phyloP scores from a whole-genome alignment of 169 alveolate genomes.

The Plasmodium knowlesi region DNA sequence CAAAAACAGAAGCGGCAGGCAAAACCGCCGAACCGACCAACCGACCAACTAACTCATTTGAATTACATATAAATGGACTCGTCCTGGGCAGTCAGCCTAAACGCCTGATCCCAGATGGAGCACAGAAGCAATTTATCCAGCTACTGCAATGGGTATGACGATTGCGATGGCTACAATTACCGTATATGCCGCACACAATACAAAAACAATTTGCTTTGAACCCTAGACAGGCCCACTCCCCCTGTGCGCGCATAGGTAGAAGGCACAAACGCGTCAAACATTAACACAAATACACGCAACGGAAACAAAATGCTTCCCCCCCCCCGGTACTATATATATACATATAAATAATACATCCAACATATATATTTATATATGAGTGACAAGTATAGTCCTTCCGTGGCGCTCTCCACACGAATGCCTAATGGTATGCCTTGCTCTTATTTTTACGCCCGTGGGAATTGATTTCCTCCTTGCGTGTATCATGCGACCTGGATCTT shows the following conservation, averaged over 20 bases:
- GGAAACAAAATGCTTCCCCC: neutral
- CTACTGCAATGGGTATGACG: neutral
- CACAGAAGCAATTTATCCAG: neutral
- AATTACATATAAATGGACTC: neutral
- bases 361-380: neutral
- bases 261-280: neutral
- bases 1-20: neutral
- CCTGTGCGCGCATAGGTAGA: neutral
- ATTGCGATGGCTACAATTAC: neutral
- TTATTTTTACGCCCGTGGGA: neutral
- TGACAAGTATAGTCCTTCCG: neutral
- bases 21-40: too few relatives aligned
- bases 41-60: neutral
- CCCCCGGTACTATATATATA: neutral
- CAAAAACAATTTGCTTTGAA: constrained; percentile 1
- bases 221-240: neutral
- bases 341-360: neutral
- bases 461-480: constrained; percentile 6
- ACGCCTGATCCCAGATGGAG: neutral
- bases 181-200: neutral
- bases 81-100: neutral
- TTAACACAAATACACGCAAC: neutral
- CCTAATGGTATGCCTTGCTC: constrained; percentile 1
- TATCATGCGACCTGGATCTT: constrained; percentile 37
- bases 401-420: neutral